Base-by-base conservation (phyloP, 768 basidiomycete genomes). In the Termitomyces sp. region DNA sequence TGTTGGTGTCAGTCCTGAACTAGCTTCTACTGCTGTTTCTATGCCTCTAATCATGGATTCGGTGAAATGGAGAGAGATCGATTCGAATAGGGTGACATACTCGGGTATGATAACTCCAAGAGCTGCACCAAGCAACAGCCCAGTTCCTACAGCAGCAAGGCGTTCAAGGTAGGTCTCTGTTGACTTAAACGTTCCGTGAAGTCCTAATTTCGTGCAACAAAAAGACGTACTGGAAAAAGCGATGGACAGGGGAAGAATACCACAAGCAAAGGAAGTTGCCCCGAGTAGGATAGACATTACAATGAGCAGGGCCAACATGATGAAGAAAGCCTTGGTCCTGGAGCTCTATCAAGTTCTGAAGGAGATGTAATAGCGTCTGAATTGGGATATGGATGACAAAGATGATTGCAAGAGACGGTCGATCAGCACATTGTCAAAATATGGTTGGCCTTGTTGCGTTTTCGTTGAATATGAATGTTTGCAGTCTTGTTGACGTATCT, bases 21-120 rank as follows among this genome's bases (percentile, higher is more conserved):
- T 67, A 11, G 74, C 68, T 42, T 69, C 64, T 12, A 75, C 72
- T 3, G 84, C 69, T 12, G 82, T 73, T 71, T 89, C 89, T n/a
- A 92, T 76, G 50, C 90, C 91, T 72, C 90, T 91, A 65, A 30
- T n/a, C 53, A 47, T 50, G 38, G 14, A 49, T 52, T 43, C 35
- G 47, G 37, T 50, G 50, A 35, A 28, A 21, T 41, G 49, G n/a
- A 38, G 37, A 28, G 15, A 28, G 44, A 42, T 37, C 26, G 14
- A 19, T 12, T 11, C 26, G 42, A 37, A 38, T 23, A 7, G 30
- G 5, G 15, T 3, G 33, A 85, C 89, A 68, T 71, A 94, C 89
- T 97, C 95, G 38, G 96, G 95, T 52, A 98, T 86, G 60, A 98
- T 92, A 26, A 98, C 84, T 12, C 91, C 91, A 60, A 98, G 72